Percentiles rank a stretch among this genome's conserved stretches.
phyloP scores from a whole-genome alignment of 495 filamentous ascomycete genomes.

The Ramalina intermedia region DNA sequence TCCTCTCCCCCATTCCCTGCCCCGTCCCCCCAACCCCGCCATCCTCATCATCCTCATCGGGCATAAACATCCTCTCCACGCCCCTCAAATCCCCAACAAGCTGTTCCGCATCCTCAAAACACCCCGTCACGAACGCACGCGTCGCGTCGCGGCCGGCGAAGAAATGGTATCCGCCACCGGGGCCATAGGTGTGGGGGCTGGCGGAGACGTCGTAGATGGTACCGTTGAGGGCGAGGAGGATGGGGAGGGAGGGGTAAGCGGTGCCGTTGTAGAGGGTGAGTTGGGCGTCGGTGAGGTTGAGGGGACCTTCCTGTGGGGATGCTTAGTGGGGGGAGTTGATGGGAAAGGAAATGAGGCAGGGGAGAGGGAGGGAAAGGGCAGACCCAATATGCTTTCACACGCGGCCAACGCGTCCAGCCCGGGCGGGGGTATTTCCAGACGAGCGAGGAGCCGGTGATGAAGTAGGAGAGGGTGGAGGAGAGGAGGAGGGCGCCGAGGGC shows the following conservation, averaged over 20 bases:
- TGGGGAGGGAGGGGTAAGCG: conserved; percentile 49
- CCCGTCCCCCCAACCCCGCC: conserved; percentile 26
- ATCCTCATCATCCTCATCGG: conserved; percentile 40
- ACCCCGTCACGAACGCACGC: conserved; percentile 90
- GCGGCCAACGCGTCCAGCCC: conserved; percentile 46
- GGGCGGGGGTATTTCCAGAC: conserved; percentile 52
- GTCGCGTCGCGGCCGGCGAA: conserved; percentile 81
- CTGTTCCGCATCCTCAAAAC: conserved; percentile 53
- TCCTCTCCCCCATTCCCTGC: conserved; percentile 37
- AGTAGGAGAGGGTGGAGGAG: conserved; percentile 60
- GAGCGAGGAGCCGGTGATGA: conserved; percentile 59
- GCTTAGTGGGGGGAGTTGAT: conserved; percentile 8
- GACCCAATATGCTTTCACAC: conserved; percentile 51
- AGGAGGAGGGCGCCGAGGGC: conserved; percentile 54
- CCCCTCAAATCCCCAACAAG: conserved; percentile 68
- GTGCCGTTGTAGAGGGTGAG: conserved; percentile 66
- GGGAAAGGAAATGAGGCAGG: not conserved
- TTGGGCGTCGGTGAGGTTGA: conserved; percentile 54
- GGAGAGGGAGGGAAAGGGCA: conserved; percentile 7
- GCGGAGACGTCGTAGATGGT: conserved; percentile 85
- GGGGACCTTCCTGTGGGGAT: conserved; percentile 30
- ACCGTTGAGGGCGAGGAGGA: conserved; percentile 88
- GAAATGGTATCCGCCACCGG: conserved; percentile 74
- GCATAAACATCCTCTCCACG: conserved; percentile 79
- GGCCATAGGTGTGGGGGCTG: conserved; percentile 66